Conservation (phyloP, 2,329 filamentous ascomycete species). For the Sphaceloma murrayae region DNA sequence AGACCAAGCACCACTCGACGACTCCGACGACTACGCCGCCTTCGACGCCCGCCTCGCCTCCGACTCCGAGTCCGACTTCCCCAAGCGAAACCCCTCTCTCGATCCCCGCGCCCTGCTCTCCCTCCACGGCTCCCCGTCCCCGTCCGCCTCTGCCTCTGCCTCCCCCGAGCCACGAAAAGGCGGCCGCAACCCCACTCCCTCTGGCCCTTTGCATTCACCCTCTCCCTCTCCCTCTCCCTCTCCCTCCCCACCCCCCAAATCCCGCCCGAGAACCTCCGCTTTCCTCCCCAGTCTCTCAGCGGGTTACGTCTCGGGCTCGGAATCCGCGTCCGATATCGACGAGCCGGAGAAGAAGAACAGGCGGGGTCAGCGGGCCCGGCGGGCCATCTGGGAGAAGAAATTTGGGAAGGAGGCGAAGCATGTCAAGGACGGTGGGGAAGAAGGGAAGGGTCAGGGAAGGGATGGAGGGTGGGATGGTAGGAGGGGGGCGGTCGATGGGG, state of each 20-base stretch:
- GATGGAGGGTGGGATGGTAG: constrained; percentile 50
- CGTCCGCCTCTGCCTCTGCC: constrained; percentile 21
- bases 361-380: constrained; percentile 65
- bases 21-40: constrained; percentile 30
- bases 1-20: constrained; percentile 20
- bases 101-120: constrained; percentile 21
- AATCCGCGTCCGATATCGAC: constrained; percentile 49
- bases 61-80: constrained; percentile 28
- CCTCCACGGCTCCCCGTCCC: neutral
- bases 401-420: constrained; percentile 56
- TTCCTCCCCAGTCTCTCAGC: constrained; percentile 67
- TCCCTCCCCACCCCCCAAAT: constrained; percentile 28
- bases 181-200: constrained; percentile 12
- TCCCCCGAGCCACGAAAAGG: constrained; percentile 23
- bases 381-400: constrained; percentile 72
- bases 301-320: constrained; percentile 70
- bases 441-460: neutral
- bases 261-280: constrained; percentile 39
- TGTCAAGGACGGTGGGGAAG: neutral
- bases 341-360: constrained; percentile 58
- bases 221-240: constrained; percentile 24
- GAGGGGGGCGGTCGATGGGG: constrained; percentile 38
- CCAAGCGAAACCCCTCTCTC: constrained; percentile 18
- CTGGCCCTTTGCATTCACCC: neutral
- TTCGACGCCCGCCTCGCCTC: constrained; percentile 35